Base-by-base conservation (phyloP, 345 rosid genomes). In the Citrus hindsii region DNA sequence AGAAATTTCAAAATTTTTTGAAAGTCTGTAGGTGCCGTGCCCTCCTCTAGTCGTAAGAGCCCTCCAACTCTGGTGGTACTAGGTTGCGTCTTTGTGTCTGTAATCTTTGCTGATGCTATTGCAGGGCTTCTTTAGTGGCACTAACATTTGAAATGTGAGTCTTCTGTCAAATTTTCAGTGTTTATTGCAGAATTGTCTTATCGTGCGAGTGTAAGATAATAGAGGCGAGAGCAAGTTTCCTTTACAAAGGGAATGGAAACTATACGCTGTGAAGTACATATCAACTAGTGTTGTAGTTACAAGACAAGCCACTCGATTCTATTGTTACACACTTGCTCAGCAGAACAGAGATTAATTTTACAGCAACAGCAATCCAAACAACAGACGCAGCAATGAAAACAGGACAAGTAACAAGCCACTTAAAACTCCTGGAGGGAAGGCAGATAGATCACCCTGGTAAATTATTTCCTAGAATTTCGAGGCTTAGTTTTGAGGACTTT, bases 401-500 rank as follows among this genome's bases (percentile, higher is more conserved):
- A 16, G 73, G 42, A 71, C 64, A 79, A 69, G 51, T 58, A 79
- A 79, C 79, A 82, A 85, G 83, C 82, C 83, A 77, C 59, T 58
- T 74, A 60, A 60, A 84, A 40, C 85, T 79, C 69, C 46, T 70
- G 70, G 71, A 19, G 70, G 70, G 71, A 19, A 73, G 75, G 55
- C 59, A 78, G 38, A 82, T 65, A 75, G 78, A 79, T 79, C 76
- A 83, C 63, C 73, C 81, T 12, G 64, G 77, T 66, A 6, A 38
- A 6, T 22, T 32, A 59, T 76, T 4, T 7, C 53, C 76, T 59
- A 75, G 81, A 84, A 35, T 56, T 79, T 79, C 13, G 87, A 73
- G 42, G 79, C 78, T 73, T 85, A 81, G 76, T 79, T 85, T 81
- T 86, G 88, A 79, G 97, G 97, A 76, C 97, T 94, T 82, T 82